These are phyloP conservation scores for Ganoderma meredithae DNA, from an alignment of 1,284 basidiomycete genomes.

Conservation along the genomic window DNA sequence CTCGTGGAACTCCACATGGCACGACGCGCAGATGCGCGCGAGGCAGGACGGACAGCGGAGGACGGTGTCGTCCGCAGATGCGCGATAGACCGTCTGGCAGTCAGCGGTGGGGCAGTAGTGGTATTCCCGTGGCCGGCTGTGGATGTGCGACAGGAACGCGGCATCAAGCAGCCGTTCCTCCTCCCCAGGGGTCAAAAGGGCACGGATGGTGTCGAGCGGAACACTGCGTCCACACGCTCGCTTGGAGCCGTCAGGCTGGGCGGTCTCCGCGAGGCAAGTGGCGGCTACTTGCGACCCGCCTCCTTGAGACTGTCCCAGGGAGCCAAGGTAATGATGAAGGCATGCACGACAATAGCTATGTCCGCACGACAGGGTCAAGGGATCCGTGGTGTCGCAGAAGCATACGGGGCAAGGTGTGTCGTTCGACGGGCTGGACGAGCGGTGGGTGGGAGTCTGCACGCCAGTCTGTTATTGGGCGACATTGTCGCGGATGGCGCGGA, in stretches of 20 bases:
- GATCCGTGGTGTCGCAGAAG: slow-evolving; percentile 46
- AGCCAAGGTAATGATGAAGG: slow-evolving; percentile 50
- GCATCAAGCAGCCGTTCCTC: slow-evolving; percentile 48
- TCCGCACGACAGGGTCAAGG: slow-evolving; percentile 51
- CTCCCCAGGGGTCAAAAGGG: slow-evolving; percentile 47
- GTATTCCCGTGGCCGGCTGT: slow-evolving; percentile 46
- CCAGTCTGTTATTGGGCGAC: neutral
- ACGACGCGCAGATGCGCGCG: slow-evolving; percentile 39
- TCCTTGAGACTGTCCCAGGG: slow-evolving; percentile 37
- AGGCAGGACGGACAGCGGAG: slow-evolving; percentile 40
- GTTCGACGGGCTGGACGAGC: slow-evolving; percentile 20
- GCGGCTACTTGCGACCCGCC: slow-evolving; percentile 35
- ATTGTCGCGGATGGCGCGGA: slow-evolving; percentile 20
- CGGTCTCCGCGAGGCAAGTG: slow-evolving; percentile 45
- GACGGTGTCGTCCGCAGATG: slow-evolving; percentile 33
- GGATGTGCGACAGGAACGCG: slow-evolving; percentile 51
- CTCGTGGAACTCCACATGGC: slow-evolving; percentile 43
- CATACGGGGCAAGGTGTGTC: slow-evolving; percentile 51
- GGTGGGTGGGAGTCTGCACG: neutral
- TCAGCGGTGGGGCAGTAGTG: slow-evolving; percentile 54
- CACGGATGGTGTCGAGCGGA: slow-evolving; percentile 48
- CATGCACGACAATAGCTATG: slow-evolving; percentile 61
- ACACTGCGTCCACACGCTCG: slow-evolving; percentile 43
- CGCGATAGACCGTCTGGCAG: slow-evolving; percentile 41
- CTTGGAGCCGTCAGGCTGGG: neutral